These are phyloP conservation scores for Ensete glaucum DNA, from an alignment of 176 grass and related monocot species.

Conservation along the genomic window DNA sequence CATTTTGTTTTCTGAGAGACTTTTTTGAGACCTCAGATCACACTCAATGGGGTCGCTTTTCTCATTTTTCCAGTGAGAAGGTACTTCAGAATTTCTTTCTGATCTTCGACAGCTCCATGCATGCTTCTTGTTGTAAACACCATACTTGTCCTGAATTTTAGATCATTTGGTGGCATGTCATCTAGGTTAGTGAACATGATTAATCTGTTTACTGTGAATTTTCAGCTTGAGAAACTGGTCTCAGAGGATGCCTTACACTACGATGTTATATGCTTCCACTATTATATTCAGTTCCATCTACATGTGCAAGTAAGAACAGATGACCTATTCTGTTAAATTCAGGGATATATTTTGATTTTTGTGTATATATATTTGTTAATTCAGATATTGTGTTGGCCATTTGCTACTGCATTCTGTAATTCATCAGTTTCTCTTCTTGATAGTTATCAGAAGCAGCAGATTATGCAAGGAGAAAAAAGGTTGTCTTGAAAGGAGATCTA, in stretches of 20 bases:
- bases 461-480: constrained; percentile 90
- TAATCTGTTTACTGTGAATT: constrained; percentile 14
- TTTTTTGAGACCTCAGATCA: constrained; percentile 98
- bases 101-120: neutral
- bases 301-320: constrained; percentile 79
- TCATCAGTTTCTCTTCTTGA: constrained; percentile 7
- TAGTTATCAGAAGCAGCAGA: constrained; percentile 81
- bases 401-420: neutral
- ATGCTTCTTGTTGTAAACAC: constrained; percentile 9
- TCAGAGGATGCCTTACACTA: constrained; percentile 66
- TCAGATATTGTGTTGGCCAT: neutral
- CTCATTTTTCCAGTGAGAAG: constrained; percentile 89
- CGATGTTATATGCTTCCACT: constrained; percentile 86
- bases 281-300: constrained; percentile 98
- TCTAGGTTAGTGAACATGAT: constrained; percentile 20
- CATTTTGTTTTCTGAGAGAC: constrained; percentile 93
- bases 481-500: constrained; percentile 96
- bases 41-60: constrained; percentile 85
- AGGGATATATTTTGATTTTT: neutral
- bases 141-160: constrained; percentile 16
- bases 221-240: constrained; percentile 83
- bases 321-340: neutral
- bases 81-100: constrained; percentile 33
- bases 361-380: constrained; percentile 3
- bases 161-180: constrained; percentile 5